These are phyloP conservation scores for Aspergillus sp. DNA, from an alignment of 2,329 filamentous ascomycete genomes.

Conservation along the genomic window DNA sequence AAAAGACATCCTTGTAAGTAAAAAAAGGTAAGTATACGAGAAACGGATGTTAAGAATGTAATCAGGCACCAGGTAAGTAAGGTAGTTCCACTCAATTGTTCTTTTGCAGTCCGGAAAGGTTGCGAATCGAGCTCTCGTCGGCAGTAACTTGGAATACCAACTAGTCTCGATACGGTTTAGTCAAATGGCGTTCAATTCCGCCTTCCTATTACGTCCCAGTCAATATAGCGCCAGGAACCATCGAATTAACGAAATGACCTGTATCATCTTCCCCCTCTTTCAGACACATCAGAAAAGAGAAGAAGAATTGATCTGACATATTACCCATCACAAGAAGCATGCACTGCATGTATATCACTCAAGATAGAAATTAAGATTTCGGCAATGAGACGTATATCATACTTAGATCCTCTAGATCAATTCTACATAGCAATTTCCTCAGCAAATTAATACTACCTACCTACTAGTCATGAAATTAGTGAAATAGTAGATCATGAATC, in stretches of 20 bases:
- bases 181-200: neutral
- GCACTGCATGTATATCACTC: neutral
- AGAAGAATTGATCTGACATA: neutral
- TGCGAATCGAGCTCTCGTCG: neutral
- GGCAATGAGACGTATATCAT: neutral
- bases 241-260: neutral
- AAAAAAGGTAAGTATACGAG: neutral
- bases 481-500: neutral
- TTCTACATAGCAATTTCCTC: too few relatives aligned
- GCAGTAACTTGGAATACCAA: neutral
- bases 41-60: neutral
- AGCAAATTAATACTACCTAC: too few relatives aligned
- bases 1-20: slow-evolving; percentile 35
- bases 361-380: neutral
- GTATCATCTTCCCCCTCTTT: neutral
- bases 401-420: neutral
- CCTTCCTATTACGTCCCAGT: neutral
- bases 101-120: neutral
- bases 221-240: slow-evolving; percentile 7
- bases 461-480: too few relatives aligned
- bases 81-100: neutral
- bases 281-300: neutral
- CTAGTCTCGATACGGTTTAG: neutral
- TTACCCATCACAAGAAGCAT: neutral
- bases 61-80: neutral